phyloP scores from a whole-genome alignment of 192 early-diverging fungal species.

The Allomyces arbusculus region DNA sequence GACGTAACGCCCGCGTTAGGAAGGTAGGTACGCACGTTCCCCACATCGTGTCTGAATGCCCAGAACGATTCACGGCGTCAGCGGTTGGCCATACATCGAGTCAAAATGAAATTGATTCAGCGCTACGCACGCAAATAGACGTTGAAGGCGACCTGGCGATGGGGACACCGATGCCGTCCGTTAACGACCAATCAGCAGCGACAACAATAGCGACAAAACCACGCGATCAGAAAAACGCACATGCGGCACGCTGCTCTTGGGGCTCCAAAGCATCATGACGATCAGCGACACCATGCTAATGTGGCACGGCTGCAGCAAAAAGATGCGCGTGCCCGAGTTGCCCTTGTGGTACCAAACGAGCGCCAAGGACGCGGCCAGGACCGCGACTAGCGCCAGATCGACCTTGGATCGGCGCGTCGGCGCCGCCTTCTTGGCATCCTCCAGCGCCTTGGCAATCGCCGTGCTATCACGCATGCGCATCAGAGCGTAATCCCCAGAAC shows the following conservation, averaged over 20 bases:
- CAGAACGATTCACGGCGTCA: too few species aligned
- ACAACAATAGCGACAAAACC: neutral
- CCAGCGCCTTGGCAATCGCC: neutral
- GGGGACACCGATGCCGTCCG: conserved; percentile 1
- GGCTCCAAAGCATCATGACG: conserved; percentile 15
- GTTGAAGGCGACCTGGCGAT: conserved; percentile 21
- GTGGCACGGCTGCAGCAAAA: conserved; percentile 34
- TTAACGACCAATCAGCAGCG: neutral
- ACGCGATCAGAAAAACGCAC: neutral
- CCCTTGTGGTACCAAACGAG: conserved; percentile 21
- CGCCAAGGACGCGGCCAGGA: conserved; percentile 14
- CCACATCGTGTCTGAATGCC: conserved; percentile 19
- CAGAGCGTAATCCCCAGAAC: neutral
- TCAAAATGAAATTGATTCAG: too few species aligned
- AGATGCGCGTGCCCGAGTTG: conserved; percentile 15
- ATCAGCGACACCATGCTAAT: conserved; percentile 25
- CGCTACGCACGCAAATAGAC: conserved; percentile 18
- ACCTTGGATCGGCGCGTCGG: neutral
- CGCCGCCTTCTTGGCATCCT: neutral
- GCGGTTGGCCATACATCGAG: too few species aligned
- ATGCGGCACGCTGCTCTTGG: conserved; percentile 8
- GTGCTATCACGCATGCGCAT: neutral
- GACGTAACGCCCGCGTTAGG: neutral
- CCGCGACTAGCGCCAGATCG: conserved; percentile 4
- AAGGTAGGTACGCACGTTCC: conserved; percentile 5